Base-by-base conservation (phyloP, 2,329 filamentous ascomycete species). In the Ceratocystis harringtonii region DNA sequence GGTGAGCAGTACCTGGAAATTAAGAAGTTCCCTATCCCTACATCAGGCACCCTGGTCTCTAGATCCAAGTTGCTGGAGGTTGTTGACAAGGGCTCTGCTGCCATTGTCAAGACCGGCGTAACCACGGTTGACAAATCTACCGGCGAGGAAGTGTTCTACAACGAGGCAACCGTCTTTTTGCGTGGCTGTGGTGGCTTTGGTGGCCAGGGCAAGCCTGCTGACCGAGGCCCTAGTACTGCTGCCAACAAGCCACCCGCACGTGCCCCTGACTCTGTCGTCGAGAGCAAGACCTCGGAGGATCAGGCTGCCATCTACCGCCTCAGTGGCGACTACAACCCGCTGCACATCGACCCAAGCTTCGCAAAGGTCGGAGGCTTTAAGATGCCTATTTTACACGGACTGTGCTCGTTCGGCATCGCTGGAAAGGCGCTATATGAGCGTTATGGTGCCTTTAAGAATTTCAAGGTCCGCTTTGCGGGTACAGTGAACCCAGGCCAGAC, bases 1-100 rank as follows among this genome's bases (percentile, higher is more conserved):
- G 94, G 94, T 73, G 94, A 99, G 81, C 94, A 99, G 77, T 99
- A 92, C 78, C 89, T 99, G 69, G 94, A 99, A 78, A 83, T 99
- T 72, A 85, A 87, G 74, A 90, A 92, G 76, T 95, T 86, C 79
- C 94, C 94, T 50, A 88, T 97, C 71, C 92, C 92, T 44, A 96
- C 92, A 41, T 82, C 86, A 65, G 91, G 83, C 62, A 86, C 84
- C 66, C 86, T 95, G 62, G 76, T 89, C 71, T 90, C 88, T 66
- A 84, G 85, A 72, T 88, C 85, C 67, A 86, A 86, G 74, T 86
- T 99, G 66, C 84, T 99, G 68, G 94, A 99, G 75, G 92, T 97
- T 8, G 84, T 96, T 61, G 94, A 99, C 80, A 99, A 97, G 83
- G 92, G 92, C 72, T 87, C 84, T 70, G 91, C 92, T 19, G 92